These are phyloP conservation scores for Triticum timopheevii DNA, from an alignment of 176 grass and related monocot species.

Conservation along the genomic window DNA sequence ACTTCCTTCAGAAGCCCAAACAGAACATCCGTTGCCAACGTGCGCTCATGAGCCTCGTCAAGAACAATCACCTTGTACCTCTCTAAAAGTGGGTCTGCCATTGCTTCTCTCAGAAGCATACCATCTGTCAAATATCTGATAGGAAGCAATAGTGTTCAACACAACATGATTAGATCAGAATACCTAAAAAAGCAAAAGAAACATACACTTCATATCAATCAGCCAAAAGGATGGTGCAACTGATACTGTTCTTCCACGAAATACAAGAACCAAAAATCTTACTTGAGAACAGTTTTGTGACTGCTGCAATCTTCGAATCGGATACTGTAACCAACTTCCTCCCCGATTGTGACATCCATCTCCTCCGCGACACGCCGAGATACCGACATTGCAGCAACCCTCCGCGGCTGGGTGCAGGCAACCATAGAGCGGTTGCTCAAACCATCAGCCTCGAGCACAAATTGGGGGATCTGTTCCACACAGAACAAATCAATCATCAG, in stretches of 20 bases:
- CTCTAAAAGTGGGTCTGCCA: slow-evolving; percentile 96
- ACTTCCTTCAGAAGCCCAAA: slow-evolving; percentile 98
- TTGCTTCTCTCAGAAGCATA: slow-evolving; percentile 99
- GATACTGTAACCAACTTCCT: slow-evolving; percentile 98
- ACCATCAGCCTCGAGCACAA: slow-evolving; percentile 79
- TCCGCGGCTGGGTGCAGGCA: slow-evolving; percentile 87
- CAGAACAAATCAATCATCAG: background rate
- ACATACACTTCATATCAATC: slow-evolving; percentile 49
- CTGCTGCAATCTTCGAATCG: slow-evolving; percentile 98
- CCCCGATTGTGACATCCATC: slow-evolving; percentile 96
- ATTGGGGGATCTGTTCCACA: slow-evolving; percentile 87
- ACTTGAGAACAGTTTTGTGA: slow-evolving; percentile 97
- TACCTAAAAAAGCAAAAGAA: slow-evolving; percentile 55
- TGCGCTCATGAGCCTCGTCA: slow-evolving; percentile 95
- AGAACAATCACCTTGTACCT: slow-evolving; percentile 96
- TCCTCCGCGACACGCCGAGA: slow-evolving; percentile 95
- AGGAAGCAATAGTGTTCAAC: slow-evolving; percentile 88
- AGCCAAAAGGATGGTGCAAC: slow-evolving; percentile 49
- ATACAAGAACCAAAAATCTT: slow-evolving; percentile 42
- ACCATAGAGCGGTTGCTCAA: slow-evolving; percentile 69
- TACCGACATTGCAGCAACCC: slow-evolving; percentile 95
- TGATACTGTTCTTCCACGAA: slow-evolving; percentile 29
- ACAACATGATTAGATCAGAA: slow-evolving; percentile 66
- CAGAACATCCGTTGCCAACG: slow-evolving; percentile 86
- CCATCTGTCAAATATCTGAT: slow-evolving; percentile 99